Evolutionary conservation across 75 land plant species (phyloP).

Genomic region (Cunninghamia lanceolata): DNA sequence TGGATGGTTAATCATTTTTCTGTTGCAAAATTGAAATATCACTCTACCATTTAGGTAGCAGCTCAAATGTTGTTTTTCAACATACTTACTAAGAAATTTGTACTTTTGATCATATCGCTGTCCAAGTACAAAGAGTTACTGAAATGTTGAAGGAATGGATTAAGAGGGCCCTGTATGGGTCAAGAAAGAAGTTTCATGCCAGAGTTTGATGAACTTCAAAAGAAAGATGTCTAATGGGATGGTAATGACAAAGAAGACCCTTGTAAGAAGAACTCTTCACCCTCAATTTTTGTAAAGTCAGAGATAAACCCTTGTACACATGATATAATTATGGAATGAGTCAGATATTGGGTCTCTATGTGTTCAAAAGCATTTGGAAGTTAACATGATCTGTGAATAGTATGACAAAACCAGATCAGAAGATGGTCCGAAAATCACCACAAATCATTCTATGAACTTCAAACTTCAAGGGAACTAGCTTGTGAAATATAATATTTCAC

Average conservation of each 20-base stretch:
- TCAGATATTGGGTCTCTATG: no score
- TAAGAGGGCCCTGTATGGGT: not conserved
- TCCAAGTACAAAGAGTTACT: not conserved
- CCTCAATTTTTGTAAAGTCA: not conserved
- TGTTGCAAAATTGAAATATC: no score
- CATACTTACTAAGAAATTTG: no score
- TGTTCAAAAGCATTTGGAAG: not conserved
- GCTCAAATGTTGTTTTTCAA: no score
- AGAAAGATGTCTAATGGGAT: not conserved
- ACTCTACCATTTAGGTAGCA: no score
- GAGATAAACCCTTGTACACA: not conserved
- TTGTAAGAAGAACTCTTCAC: no score
- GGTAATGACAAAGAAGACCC: not conserved
- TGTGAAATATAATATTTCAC: not conserved
- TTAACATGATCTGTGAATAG: not conserved
- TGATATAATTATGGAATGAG: no score
- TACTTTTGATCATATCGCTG: not conserved
- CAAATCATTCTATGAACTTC: not conserved
- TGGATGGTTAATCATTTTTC: no score
- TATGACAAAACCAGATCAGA: not conserved
- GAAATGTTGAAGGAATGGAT: not conserved
- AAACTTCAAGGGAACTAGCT: not conserved
- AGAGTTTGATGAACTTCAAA: not conserved
- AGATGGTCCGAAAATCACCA: not conserved
- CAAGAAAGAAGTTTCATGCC: not conserved